Conservation (phyloP, 345 rosid species). For the Hevea brasiliensis region DNA sequence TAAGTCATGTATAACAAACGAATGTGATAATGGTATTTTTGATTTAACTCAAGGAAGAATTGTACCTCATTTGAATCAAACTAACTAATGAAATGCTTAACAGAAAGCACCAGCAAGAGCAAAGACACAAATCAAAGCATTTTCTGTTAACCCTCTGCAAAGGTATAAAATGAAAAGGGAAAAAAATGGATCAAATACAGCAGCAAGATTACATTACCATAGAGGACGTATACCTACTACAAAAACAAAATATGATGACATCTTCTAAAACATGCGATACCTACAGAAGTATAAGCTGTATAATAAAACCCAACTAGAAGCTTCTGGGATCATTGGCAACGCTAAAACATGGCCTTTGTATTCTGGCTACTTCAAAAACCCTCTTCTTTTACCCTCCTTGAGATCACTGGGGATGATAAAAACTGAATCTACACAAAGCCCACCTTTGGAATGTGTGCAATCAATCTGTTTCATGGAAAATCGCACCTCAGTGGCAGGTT, state of each 20-base stretch:
- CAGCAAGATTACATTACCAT: constrained; percentile 29
- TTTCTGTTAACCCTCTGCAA: constrained; percentile 25
- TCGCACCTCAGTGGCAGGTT: constrained; percentile 61
- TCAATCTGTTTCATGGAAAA: constrained; percentile 96
- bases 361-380: constrained; percentile 41
- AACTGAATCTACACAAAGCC: constrained; percentile 91
- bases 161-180: constrained; percentile 25
- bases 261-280: constrained; percentile 34
- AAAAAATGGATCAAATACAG: constrained; percentile 44
- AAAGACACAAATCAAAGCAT: constrained; percentile 25
- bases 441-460: constrained; percentile 93
- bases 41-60: background rate
- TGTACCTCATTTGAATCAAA: constrained; percentile 26
- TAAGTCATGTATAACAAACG: no score
- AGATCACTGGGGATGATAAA: constrained; percentile 71
- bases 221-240: constrained; percentile 39
- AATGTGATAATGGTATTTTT: background rate
- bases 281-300: constrained; percentile 44
- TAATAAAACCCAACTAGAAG: constrained; percentile 24
- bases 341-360: constrained; percentile 10
- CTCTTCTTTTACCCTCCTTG: constrained; percentile 50
- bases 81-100: constrained; percentile 23
- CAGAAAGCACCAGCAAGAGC: constrained; percentile 19
- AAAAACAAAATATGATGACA: constrained; percentile 32
- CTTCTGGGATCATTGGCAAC: constrained; percentile 19